phyloP scores from a whole-genome alignment of 2,329 filamentous ascomycete genomes.

The Ceratocystis lukuohia region DNA sequence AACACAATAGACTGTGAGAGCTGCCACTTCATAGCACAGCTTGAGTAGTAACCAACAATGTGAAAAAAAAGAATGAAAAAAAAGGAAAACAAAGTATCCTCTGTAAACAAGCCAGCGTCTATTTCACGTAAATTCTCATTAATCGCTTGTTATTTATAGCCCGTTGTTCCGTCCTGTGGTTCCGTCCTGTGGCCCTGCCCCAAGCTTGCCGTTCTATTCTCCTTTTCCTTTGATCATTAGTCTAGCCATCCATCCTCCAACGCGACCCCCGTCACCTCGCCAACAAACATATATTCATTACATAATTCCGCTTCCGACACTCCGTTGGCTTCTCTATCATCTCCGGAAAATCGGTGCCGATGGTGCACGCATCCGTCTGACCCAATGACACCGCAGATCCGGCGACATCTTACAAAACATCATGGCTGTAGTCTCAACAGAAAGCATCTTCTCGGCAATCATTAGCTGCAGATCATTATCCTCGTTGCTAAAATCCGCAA shows the following conservation, averaged over 20 bases:
- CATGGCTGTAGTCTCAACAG: slow-evolving; percentile 47
- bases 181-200: neutral
- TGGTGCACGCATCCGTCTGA: slow-evolving; percentile 27
- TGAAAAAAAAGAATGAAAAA: no score
- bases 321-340: neutral
- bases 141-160: no score
- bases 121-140: no score
- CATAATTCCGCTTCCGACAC: neutral
- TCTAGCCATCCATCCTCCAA: neutral
- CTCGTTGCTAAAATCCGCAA: slow-evolving; percentile 43
- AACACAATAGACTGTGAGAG: neutral
- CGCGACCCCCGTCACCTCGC: neutral
- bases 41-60: no score
- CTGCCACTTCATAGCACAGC: neutral
- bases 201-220: neutral
- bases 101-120: neutral
- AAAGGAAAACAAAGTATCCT: no score
- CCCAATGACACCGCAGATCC: slow-evolving; percentile 41
- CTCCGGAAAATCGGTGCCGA: neutral
- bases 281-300: neutral
- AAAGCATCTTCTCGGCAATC: slow-evolving; percentile 44
- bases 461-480: slow-evolving; percentile 46
- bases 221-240: no score
- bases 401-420: slow-evolving; percentile 49
- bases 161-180: neutral